Percentiles rank a stretch among this genome's conserved stretches.
These are phyloP conservation scores for Crucibulum cyathiforme DNA, from an alignment of 1,284 basidiomycete species.

Conservation along the genomic window DNA sequence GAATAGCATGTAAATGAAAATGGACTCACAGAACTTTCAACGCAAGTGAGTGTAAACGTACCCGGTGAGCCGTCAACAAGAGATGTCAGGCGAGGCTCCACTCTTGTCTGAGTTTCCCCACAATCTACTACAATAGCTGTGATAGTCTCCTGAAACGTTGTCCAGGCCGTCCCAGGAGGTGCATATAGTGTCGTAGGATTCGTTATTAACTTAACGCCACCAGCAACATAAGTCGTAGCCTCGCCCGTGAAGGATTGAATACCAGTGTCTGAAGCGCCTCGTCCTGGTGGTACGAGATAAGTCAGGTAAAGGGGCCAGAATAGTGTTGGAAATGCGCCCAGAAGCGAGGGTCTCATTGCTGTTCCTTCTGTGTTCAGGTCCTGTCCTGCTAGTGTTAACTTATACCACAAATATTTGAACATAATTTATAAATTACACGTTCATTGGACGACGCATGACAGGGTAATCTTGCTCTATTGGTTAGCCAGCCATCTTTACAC, in stretches of 20 bases:
- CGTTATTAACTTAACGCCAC: background rate
- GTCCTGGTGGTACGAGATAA: background rate
- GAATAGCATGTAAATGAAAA: background rate
- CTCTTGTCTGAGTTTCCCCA: constrained; percentile 21
- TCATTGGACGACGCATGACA: too few species aligned
- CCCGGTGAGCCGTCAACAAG: background rate
- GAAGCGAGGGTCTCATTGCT: background rate
- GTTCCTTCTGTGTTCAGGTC: background rate
- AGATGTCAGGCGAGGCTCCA: constrained; percentile 23
- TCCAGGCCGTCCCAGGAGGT: constrained; percentile 23
- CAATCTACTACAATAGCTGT: constrained; percentile 22
- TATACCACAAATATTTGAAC: too few species aligned
- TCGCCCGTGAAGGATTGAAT: background rate
- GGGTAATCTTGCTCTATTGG: too few species aligned
- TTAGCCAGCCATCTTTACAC: too few species aligned
- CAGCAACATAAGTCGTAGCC: background rate
- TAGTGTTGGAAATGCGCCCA: background rate
- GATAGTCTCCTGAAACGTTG: constrained; percentile 14
- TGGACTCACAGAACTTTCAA: background rate
- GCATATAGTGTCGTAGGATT: constrained; percentile 19
- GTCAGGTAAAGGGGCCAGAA: background rate
- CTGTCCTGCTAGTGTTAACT: too few species aligned
- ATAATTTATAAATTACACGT: too few species aligned
- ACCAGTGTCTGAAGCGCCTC: constrained; percentile 18
- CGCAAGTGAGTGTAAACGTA: background rate